Evolutionary conservation across 2,329 filamentous ascomycete species (phyloP).

Genomic region (Paraconiothyrium sp.): DNA sequence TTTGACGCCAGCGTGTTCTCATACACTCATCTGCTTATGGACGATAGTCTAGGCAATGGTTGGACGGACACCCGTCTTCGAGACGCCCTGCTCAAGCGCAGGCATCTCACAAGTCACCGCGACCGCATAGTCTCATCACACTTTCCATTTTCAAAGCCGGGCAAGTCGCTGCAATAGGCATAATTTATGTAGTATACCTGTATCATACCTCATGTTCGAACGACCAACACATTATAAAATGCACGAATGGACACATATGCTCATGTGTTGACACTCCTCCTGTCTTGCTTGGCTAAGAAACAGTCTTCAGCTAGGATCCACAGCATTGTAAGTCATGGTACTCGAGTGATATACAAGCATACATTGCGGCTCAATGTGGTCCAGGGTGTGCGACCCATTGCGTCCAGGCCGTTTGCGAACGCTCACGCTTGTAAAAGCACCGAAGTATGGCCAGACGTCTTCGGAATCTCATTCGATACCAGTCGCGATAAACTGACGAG

Average conservation of each 20-base stretch:
- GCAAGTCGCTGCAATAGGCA: slow-evolving; percentile 9
- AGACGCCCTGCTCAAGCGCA: slow-evolving; percentile 64
- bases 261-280: not conserved
- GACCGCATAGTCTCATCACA: slow-evolving; percentile 65
- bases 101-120: slow-evolving; percentile 72
- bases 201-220: not conserved
- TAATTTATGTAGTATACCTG: not conserved
- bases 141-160: slow-evolving; percentile 45
- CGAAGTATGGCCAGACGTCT: slow-evolving; percentile 10
- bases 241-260: not conserved
- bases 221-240: not conserved
- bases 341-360: not conserved
- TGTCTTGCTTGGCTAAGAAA: no score
- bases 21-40: slow-evolving; percentile 83
- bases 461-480: slow-evolving; percentile 24
- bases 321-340: not conserved
- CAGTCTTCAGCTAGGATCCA: not conserved
- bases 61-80: slow-evolving; percentile 73
- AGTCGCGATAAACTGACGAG: not conserved
- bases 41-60: slow-evolving; percentile 61
- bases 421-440: not conserved
- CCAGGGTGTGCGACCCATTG: not conserved
- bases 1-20: slow-evolving; percentile 93
- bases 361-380: not conserved
- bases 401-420: not conserved